Base-by-base conservation (phyloP, 1,284 basidiomycete species). In the Pseudozyma flocculosa region DNA sequence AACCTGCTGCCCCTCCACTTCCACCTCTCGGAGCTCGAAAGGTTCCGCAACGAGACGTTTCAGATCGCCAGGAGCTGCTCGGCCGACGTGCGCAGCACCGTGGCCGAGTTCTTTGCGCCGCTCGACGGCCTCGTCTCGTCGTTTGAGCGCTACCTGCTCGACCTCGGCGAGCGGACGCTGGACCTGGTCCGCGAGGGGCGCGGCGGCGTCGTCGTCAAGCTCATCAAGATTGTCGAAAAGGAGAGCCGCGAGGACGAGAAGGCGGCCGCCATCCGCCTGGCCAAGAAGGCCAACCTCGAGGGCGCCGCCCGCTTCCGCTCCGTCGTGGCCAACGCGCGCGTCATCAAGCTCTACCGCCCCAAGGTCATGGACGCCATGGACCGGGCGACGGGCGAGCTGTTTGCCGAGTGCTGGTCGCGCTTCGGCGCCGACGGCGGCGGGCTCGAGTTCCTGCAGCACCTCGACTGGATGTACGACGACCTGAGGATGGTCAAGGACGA, bases 231-330 rank as follows among this genome's bases (percentile, higher is more conserved):
- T 54, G 88, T 91, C 36, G 93, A 98, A 78, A 84, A 91, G 21
- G 95, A 98, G 78, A 90, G 88, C 4, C 85, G 85, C 66, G 90
- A 92, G 77, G 95, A 98, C 74, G 91, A 98, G 80, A 95, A 94
- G 83, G 92, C 89, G 87, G 93, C 21, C 86, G 92, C 90, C 15
- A 90, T 98, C 76, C 85, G 89, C 48, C 86, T 97, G 9, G 89
- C 97, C 48, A 95, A 94, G 79, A 93, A 92, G 75, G 93, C 92
- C 41, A 89, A 94, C 39, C 60, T 75, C 3, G 72, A 76, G 36
- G 73, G 72, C 10, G 70, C 77, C 2, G 67, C 72, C 0, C 65
- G 73, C 11, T 75, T 76, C 61, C 50, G 60, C 9, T 68, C 64
- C 21, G 60, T 73, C 18, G 56, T 71, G 1, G 72, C 72, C 36